A percentile compares a stretch with the other conserved stretches of the same genome.
Evolutionary conservation across 2,329 filamentous ascomycete genomes (phyloP).

Genomic region (Arthrobotrys pseudoclavata): DNA sequence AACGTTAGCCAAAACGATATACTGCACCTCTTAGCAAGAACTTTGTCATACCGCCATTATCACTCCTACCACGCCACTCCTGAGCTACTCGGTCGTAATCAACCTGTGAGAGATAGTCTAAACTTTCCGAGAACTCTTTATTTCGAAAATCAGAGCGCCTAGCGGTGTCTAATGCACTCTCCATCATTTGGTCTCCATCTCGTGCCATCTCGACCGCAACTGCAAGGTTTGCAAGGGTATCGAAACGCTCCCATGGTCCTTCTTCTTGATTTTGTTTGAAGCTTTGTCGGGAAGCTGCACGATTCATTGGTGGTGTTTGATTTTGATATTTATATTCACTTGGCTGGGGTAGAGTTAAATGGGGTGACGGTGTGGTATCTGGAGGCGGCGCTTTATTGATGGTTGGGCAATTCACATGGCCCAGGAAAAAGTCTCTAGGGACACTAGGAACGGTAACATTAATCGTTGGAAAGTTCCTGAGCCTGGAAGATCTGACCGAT

Average conservation of each 20-base stretch:
- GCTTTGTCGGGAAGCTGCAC: background rate
- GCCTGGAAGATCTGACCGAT: background rate
- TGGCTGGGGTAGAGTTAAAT: background rate
- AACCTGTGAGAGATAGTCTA: slow-evolving; percentile 7
- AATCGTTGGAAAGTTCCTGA: background rate
- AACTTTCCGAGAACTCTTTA: slow-evolving; percentile 15
- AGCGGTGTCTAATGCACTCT: background rate
- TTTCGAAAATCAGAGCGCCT: background rate
- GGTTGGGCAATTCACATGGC: slow-evolving; percentile 2
- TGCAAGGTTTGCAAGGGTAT: slow-evolving; percentile 38
- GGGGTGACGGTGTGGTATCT: background rate
- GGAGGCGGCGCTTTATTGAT: background rate
- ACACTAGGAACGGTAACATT: background rate
- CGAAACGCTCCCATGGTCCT: slow-evolving; percentile 17
- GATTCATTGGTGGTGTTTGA: background rate
- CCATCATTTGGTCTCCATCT: slow-evolving; percentile 1
- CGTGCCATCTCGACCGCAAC: slow-evolving; percentile 16
- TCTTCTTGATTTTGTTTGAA: background rate
- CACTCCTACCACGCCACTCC: background rate
- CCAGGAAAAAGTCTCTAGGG: slow-evolving; percentile 27
- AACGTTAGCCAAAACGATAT: too few relatives aligned
- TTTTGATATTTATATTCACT: too few relatives aligned
- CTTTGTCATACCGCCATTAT: background rate
- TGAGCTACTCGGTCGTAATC: background rate
- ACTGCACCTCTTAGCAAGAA: too few relatives aligned